Percentiles rank a stretch among this genome's conserved stretches.
phyloP scores from a whole-genome alignment of 2,329 filamentous ascomycete species.

The Rhytidhysteron rufulum region DNA sequence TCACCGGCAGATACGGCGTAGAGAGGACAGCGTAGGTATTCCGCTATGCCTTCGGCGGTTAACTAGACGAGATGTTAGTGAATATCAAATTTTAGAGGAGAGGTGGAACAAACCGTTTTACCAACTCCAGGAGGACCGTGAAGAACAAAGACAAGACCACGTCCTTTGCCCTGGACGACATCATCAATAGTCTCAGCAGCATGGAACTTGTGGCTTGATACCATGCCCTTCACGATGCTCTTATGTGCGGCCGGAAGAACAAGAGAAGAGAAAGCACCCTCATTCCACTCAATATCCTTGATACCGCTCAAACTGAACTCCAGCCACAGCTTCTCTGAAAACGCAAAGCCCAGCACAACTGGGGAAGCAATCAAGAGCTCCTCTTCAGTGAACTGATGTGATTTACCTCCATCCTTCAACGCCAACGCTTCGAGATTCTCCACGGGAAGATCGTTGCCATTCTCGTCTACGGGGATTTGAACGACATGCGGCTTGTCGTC shows the following conservation, averaged over 20 bases:
- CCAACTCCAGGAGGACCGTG: conserved; percentile 84
- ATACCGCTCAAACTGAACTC: conserved; percentile 80
- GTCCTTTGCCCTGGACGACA: conserved; percentile 70
- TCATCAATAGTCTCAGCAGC: conserved; percentile 77
- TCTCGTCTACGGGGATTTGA: conserved; percentile 53
- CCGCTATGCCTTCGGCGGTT: conserved; percentile 84
- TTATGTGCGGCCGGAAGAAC: conserved; percentile 65
- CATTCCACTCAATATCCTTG: conserved; percentile 79
- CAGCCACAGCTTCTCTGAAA: conserved; percentile 85
- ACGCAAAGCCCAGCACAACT: conserved; percentile 81
- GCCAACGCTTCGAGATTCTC: conserved; percentile 58
- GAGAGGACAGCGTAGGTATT: conserved; percentile 74
- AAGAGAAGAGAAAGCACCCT: conserved; percentile 74
- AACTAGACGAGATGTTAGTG: no score
- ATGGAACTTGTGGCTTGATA: conserved; percentile 80
- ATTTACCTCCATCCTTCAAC: conserved; percentile 18
- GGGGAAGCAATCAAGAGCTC: conserved; percentile 81
- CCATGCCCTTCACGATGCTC: conserved; percentile 69
- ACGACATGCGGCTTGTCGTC: conserved; percentile 49
- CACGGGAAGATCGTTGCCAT: conserved; percentile 51
- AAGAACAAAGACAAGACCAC: conserved; percentile 76
- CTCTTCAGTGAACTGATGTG: conserved; percentile 68
- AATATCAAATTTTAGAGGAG: no score
- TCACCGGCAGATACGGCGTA: conserved; percentile 83
- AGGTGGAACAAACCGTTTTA: conserved; percentile 81